Conservation (phyloP, 208 protist genomes). For the Angomonas ambiguus region DNA sequence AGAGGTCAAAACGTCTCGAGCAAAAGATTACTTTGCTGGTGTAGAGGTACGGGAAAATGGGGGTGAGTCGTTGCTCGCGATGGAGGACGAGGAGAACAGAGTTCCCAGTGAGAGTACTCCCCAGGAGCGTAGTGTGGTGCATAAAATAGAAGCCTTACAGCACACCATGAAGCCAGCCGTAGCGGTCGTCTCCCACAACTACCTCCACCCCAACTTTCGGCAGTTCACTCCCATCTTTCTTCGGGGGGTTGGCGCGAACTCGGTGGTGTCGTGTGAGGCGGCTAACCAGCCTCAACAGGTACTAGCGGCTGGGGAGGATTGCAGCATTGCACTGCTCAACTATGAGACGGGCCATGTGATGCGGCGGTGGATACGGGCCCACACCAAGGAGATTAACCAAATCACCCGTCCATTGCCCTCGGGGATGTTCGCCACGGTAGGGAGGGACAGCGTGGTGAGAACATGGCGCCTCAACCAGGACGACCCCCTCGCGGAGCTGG, state of each 20-base stretch:
- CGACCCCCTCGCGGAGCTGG: constrained; percentile 29
- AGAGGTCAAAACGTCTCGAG: background rate
- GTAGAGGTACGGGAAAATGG: too few species aligned
- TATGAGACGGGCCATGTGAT: constrained; percentile 66
- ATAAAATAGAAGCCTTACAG: constrained; percentile 43
- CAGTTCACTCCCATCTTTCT: constrained; percentile 52
- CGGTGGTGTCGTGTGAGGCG: constrained; percentile 49
- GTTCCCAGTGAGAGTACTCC: background rate
- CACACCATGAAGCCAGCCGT: constrained; percentile 44
- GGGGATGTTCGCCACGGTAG: constrained; percentile 47
- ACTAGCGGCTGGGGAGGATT: constrained; percentile 53
- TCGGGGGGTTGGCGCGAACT: constrained; percentile 24
- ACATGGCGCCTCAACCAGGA: constrained; percentile 51
- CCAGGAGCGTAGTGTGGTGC: constrained; percentile 19
- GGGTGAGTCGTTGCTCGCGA: too few species aligned
- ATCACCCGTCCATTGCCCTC: constrained; percentile 43
- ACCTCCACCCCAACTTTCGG: constrained; percentile 37
- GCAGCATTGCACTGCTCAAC: constrained; percentile 47
- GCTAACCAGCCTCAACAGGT: constrained; percentile 39
- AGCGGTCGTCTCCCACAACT: constrained; percentile 22
- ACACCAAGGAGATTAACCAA: constrained; percentile 50
- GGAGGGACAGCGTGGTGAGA: constrained; percentile 59
- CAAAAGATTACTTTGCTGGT: too few species aligned
- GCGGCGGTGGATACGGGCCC: constrained; percentile 44
- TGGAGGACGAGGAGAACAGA: background rate